These are phyloP conservation scores for Dispira parvispora DNA, from an alignment of 192 early-diverging fungal genomes.

Conservation along the genomic window DNA sequence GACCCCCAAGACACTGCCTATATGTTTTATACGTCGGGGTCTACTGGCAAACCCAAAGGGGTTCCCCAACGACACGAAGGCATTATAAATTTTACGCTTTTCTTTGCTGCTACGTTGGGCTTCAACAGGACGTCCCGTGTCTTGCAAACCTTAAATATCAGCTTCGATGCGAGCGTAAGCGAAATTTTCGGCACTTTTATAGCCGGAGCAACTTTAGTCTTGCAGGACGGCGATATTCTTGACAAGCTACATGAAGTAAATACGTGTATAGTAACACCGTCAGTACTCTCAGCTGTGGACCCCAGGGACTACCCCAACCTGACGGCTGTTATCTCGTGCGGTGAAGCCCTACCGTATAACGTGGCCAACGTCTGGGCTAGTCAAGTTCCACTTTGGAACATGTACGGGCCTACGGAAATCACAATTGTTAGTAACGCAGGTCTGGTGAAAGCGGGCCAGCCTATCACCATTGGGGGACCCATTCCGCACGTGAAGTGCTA, in stretches of 20 bases:
- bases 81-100: slow-evolving; percentile 10
- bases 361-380: neutral
- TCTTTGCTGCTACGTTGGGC: neutral
- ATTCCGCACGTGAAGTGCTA: slow-evolving; percentile 16
- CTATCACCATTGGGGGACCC: slow-evolving; percentile 13
- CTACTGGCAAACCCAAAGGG: slow-evolving; percentile 19
- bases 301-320: slow-evolving; percentile 2
- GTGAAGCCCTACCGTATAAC: neutral
- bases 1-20: neutral
- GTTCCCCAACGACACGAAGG: slow-evolving; percentile 14
- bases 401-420: slow-evolving; percentile 22
- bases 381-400: slow-evolving; percentile 10
- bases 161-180: slow-evolving; percentile 12
- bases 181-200: slow-evolving; percentile 12
- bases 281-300: neutral
- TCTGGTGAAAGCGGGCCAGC: neutral
- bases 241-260: neutral
- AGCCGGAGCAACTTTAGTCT: slow-evolving; percentile 10
- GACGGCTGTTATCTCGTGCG: neutral
- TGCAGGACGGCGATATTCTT: neutral
- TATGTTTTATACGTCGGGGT: slow-evolving; percentile 13
- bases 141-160: slow-evolving; percentile 8
- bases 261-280: neutral
- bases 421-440: neutral
- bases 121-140: neutral